These are phyloP conservation scores for Tanacetum coccineum DNA, from an alignment of 129 eudicot genomes.

Conservation along the genomic window DNA sequence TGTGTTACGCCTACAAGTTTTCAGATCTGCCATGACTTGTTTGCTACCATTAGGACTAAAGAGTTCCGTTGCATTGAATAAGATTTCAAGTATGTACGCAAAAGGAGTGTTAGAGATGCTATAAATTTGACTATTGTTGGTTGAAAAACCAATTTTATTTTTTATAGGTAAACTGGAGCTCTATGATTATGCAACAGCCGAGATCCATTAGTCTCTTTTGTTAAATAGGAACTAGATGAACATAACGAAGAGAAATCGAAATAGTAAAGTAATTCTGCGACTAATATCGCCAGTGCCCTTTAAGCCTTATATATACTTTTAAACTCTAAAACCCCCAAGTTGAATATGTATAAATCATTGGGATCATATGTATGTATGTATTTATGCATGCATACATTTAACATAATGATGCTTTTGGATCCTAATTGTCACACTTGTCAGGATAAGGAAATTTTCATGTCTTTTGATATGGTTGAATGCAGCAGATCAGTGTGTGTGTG, in stretches of 20 bases:
- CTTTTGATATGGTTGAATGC: constrained; percentile 8
- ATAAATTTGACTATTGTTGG: neutral
- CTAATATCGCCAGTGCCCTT: no score
- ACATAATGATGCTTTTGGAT: constrained; percentile 9
- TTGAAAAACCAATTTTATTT: neutral
- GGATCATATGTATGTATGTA: neutral
- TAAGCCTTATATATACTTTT: no score
- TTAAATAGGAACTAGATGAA: no score
- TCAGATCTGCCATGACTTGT: neutral
- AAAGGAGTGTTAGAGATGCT: neutral
- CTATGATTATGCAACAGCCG: no score
- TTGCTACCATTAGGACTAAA: constrained; percentile 8
- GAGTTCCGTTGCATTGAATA: constrained; percentile 4
- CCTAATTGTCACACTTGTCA: constrained; percentile 1
- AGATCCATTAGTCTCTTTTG: no score
- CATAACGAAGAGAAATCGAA: no score
- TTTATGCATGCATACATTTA: neutral
- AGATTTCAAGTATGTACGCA: constrained; percentile 2
- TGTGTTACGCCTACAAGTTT: neutral
- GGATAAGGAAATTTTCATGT: constrained; percentile 12
- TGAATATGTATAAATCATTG: neutral
- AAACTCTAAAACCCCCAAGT: no score
- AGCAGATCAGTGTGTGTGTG: no score
- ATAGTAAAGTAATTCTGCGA: no score
- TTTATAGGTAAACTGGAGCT: no score